These are phyloP conservation scores for Calvatia gigantea DNA, from an alignment of 768 basidiomycete species.

Conservation along the genomic window DNA sequence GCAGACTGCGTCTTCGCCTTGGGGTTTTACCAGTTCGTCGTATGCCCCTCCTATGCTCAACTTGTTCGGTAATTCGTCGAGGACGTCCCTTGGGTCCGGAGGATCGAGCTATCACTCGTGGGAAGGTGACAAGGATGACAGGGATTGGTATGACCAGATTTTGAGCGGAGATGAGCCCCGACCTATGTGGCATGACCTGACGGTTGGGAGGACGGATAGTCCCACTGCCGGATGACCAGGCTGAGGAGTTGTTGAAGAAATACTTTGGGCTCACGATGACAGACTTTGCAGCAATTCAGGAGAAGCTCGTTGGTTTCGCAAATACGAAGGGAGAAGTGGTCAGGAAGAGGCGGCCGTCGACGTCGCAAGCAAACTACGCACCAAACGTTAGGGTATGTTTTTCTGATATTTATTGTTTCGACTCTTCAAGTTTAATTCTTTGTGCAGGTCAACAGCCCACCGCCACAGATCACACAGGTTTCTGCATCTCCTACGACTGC, in stretches of 20 bases:
- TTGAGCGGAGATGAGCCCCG: conserved; percentile 52
- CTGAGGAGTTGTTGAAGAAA: conserved; percentile 63
- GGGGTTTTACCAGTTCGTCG: conserved; percentile 36
- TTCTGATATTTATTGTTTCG: conserved; percentile 2
- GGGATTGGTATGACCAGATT: conserved; percentile 37
- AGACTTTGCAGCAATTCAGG: conserved; percentile 73
- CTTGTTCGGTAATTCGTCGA: conserved; percentile 69
- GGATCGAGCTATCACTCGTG: conserved; percentile 87
- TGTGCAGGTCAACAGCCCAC: conserved; percentile 56
- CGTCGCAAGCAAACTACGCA: conserved; percentile 79
- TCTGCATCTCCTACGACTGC: conserved; percentile 30
- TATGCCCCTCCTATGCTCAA: conserved; percentile 62
- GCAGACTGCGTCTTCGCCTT: conserved; percentile 49
- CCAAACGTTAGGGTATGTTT: conserved; percentile 45
- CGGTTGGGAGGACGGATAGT: conserved; percentile 44
- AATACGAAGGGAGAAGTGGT: conserved; percentile 53
- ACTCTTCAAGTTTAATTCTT: conserved; percentile 11
- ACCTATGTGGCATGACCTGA: conserved; percentile 64
- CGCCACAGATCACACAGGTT: conserved; percentile 39
- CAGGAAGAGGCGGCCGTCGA: conserved; percentile 72
- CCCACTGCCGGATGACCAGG: conserved; percentile 51
- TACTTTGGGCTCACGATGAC: conserved; percentile 65
- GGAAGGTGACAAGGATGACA: conserved; percentile 58
- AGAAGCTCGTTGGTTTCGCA: conserved; percentile 66
- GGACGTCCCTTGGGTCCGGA: conserved; percentile 73